Conservation (phyloP, 768 basidiomycete genomes). For the Trametes meyenii region DNA sequence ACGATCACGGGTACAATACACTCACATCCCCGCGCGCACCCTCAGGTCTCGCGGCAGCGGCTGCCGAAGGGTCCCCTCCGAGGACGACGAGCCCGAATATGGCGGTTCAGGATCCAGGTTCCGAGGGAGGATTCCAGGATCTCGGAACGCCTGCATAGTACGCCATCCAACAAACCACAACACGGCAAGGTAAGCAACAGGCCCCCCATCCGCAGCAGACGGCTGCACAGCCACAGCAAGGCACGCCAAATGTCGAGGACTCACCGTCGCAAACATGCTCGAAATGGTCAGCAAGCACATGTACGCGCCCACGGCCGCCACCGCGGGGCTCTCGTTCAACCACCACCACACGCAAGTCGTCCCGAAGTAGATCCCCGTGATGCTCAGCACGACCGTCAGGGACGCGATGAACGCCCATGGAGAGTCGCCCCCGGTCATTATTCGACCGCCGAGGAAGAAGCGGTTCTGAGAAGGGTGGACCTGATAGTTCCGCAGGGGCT, state of each 20-base stretch:
- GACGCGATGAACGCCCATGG: conserved; percentile 79
- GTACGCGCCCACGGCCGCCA: conserved; percentile 67
- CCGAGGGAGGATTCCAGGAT: conserved; percentile 90
- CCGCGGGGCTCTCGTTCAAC: conserved; percentile 71
- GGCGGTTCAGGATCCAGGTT: conserved; percentile 87
- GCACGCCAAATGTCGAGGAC: conserved; percentile 30
- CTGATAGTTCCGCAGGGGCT: conserved; percentile 57
- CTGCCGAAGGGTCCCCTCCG: conserved; percentile 59
- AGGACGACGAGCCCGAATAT: conserved; percentile 60
- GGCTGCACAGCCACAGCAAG: conserved; percentile 25
- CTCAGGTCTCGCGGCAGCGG: conserved; percentile 84
- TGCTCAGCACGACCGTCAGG: conserved; percentile 59
- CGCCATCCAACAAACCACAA: conserved; percentile 16
- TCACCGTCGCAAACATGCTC: conserved; percentile 77
- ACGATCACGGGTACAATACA: conserved; percentile 16
- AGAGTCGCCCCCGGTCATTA: conserved; percentile 86
- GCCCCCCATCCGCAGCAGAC: conserved; percentile 7
- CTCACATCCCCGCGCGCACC: conserved; percentile 77
- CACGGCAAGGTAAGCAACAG: conserved; percentile 12
- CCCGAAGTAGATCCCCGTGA: conserved; percentile 84
- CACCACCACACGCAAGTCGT: conserved; percentile 92
- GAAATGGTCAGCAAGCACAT: conserved; percentile 67
- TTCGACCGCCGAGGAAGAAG: conserved; percentile 71
- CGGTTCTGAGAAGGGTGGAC: conserved; percentile 72
- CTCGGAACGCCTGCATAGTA: conserved; percentile 63